A percentile compares a stretch with the other conserved stretches of the same genome.
Conservation (phyloP, 192 early-diverging fungal genomes). For the Umbelopsis sp. region DNA sequence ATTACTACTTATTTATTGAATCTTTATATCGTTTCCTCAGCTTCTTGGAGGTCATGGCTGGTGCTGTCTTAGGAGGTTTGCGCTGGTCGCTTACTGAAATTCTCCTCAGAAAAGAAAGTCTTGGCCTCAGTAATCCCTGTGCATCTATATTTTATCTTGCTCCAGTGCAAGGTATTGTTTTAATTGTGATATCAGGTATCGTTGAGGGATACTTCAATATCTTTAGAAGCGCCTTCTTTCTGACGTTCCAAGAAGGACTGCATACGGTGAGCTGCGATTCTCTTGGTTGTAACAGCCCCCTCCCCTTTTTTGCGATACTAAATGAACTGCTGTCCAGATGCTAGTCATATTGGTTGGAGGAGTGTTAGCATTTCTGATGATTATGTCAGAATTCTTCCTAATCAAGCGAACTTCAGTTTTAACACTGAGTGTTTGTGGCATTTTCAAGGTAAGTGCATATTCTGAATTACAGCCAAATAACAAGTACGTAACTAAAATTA, state of each 20-base stretch:
- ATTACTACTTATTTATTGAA: not conserved
- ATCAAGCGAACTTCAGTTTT: conserved; percentile 85
- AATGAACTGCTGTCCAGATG: conserved; percentile 18
- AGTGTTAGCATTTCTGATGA: conserved; percentile 84
- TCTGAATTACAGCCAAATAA: not conserved
- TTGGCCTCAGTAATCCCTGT: conserved; percentile 88
- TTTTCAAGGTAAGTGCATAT: conserved; percentile 58
- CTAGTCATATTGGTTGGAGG: conserved; percentile 77
- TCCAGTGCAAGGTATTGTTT: conserved; percentile 73
- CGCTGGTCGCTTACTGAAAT: conserved; percentile 92
- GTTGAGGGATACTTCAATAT: conserved; percentile 65
- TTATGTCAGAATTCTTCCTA: conserved; percentile 82
- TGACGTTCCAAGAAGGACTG: conserved; percentile 35
- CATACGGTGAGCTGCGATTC: conserved; percentile 35
- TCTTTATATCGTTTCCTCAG: conserved; percentile 26
- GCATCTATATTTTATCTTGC: conserved; percentile 84
- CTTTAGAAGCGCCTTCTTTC: conserved; percentile 57
- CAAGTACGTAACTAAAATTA: not conserved
- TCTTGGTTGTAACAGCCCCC: too few relatives aligned
- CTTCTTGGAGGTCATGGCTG: conserved; percentile 76
- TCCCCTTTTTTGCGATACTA: too few relatives aligned
- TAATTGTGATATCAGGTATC: conserved; percentile 64
- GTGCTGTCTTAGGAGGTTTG: conserved; percentile 83
- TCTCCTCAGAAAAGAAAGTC: conserved; percentile 69
- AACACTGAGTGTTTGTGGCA: conserved; percentile 88